phyloP scores from a whole-genome alignment of 2,329 filamentous ascomycete genomes.

The Colletotrichum navitas region DNA sequence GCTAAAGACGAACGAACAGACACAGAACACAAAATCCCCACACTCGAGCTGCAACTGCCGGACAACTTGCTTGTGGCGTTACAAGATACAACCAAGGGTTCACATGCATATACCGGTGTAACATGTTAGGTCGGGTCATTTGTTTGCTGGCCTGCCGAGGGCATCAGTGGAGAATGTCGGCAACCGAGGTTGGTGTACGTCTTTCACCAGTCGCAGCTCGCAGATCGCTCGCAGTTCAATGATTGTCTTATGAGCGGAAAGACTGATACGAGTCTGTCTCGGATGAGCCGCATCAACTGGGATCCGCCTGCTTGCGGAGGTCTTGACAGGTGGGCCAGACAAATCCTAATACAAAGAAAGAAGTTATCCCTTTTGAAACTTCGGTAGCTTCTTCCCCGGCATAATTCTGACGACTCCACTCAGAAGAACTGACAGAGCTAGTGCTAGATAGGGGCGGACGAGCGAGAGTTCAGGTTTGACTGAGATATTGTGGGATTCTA shows the following conservation, averaged over 20 bases:
- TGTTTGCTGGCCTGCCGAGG: slow-evolving; percentile 16
- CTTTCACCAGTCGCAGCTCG: background rate
- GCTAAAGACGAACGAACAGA: background rate
- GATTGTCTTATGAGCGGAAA: slow-evolving; percentile 6
- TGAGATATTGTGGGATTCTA: background rate
- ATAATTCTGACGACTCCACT: slow-evolving; percentile 20
- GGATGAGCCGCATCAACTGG: slow-evolving; percentile 6
- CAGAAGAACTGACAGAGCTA: slow-evolving; percentile 12
- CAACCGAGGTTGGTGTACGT: slow-evolving; percentile 10
- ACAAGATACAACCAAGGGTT: slow-evolving; percentile 16
- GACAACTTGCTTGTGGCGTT: no score
- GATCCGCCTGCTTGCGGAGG: slow-evolving; percentile 2
- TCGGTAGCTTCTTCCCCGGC: background rate
- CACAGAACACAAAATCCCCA: background rate
- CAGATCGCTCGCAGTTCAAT: background rate
- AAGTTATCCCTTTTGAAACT: background rate
- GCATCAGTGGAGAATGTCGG: background rate
- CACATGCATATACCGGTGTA: slow-evolving; percentile 16
- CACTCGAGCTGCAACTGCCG: background rate
- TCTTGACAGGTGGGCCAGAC: slow-evolving; percentile 7
- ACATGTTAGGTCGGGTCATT: slow-evolving; percentile 16
- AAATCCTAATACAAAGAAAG: background rate
- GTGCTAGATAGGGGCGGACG: slow-evolving; percentile 22
- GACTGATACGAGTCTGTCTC: slow-evolving; percentile 24
- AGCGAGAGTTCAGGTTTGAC: slow-evolving; percentile 13